A percentile compares a stretch with the other conserved stretches of the same genome.
Evolutionary conservation across 306 rosid genomes (phyloP).

Genomic region (Styphnolobium japonicum): DNA sequence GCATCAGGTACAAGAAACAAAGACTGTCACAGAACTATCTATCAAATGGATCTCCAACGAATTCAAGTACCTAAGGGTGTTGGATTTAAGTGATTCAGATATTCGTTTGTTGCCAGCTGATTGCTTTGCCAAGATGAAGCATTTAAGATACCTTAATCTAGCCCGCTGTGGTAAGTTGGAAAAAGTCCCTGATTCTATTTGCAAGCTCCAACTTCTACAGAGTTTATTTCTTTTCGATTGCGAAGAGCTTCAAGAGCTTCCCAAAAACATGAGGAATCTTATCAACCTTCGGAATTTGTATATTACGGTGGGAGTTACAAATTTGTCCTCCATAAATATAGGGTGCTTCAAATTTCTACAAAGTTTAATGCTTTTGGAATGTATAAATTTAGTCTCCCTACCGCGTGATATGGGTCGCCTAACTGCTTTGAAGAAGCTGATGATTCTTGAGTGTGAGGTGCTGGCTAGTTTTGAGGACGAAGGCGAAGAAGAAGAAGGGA

Average conservation of each 20-base stretch:
- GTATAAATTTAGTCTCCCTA: not conserved
- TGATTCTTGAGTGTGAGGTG: no score
- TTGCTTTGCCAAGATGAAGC: not conserved
- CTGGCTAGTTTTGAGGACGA: not conserved
- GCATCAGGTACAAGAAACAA: no score
- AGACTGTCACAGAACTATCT: no score
- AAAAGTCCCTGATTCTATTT: not conserved
- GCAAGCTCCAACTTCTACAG: not conserved
- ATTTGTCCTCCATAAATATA: not conserved
- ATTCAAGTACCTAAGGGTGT: not conserved
- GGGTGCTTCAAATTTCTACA: not conserved
- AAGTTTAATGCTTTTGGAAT: no score
- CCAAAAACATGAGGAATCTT: not conserved
- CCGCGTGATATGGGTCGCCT: not conserved
- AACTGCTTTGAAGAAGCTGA: no score
- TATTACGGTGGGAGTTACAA: not conserved
- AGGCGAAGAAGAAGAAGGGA: not conserved
- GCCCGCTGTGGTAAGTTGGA: not conserved
- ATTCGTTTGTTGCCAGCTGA: not conserved
- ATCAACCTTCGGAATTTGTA: not conserved
- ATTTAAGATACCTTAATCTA: not conserved
- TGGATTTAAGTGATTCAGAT: no score
- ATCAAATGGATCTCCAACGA: not conserved
- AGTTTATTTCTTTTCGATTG: not conserved
- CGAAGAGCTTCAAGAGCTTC: not conserved